These are phyloP conservation scores for Acanthamoeba culbertsoni DNA, from an alignment of 208 protist species.

Conservation along the genomic window DNA sequence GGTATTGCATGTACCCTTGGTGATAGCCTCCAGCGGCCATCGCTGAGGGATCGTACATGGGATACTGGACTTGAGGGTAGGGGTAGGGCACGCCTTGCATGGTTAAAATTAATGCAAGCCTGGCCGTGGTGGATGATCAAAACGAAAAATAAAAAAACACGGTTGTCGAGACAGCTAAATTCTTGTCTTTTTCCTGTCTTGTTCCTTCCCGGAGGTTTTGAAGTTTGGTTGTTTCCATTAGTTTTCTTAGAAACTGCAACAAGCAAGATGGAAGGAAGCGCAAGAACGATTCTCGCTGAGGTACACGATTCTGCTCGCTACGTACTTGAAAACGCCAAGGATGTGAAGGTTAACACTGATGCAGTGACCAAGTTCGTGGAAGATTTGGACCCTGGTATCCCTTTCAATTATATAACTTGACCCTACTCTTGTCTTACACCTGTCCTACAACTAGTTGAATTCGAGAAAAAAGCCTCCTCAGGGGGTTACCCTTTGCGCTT, in stretches of 20 bases:
- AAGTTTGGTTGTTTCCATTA: neutral
- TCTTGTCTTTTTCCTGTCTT: neutral
- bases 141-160: no score
- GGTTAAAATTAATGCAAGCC: neutral
- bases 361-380: neutral
- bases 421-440: neutral
- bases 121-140: no score
- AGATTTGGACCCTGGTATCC: neutral
- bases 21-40: neutral
- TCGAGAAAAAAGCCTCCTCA: neutral
- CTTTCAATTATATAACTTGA: neutral
- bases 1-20: neutral
- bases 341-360: neutral
- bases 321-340: neutral
- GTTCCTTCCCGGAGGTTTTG: neutral
- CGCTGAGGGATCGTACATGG: neutral
- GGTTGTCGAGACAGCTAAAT: no score
- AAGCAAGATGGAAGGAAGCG: neutral
- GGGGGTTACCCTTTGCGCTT: neutral
- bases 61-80: neutral
- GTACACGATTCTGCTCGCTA: neutral
- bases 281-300: neutral
- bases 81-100: neutral
- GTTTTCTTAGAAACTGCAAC: neutral
- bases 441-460: neutral